phyloP scores from a whole-genome alignment of 257 asterid genomes.

The Anisodus tanguticus region DNA sequence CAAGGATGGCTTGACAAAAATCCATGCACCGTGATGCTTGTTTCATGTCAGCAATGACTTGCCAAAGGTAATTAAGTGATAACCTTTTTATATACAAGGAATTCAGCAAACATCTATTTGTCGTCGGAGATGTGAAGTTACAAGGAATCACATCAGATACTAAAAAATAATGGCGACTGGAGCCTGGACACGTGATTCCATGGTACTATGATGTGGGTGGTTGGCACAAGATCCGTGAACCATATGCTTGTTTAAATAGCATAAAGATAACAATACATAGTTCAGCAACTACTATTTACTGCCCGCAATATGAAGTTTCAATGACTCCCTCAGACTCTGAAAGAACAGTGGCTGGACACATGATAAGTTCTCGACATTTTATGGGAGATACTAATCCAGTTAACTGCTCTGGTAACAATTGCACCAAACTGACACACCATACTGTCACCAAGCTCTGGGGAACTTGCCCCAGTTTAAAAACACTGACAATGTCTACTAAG shows the following conservation, averaged over 20 bases:
- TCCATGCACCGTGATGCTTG: not conserved
- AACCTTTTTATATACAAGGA: not conserved
- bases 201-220: not conserved
- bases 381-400: slow-evolving; percentile 11
- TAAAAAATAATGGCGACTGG: not conserved
- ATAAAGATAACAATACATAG: not conserved
- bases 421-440: not conserved
- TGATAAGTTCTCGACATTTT: not conserved
- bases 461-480: not conserved
- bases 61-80: not conserved
- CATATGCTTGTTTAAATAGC: not conserved
- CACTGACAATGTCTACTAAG: not conserved
- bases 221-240: not conserved
- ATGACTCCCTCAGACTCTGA: not conserved
- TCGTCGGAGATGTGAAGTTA: not conserved
- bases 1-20: not conserved
- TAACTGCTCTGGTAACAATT: not conserved
- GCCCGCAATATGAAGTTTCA: not conserved
- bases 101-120: not conserved
- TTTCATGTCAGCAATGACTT: not conserved
- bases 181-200: not conserved
- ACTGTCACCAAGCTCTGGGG: not conserved
- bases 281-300: not conserved
- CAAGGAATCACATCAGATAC: not conserved
- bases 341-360: not conserved